These are phyloP conservation scores for Neospora caninum DNA, from an alignment of 169 alveolate genomes.

Conservation along the genomic window DNA sequence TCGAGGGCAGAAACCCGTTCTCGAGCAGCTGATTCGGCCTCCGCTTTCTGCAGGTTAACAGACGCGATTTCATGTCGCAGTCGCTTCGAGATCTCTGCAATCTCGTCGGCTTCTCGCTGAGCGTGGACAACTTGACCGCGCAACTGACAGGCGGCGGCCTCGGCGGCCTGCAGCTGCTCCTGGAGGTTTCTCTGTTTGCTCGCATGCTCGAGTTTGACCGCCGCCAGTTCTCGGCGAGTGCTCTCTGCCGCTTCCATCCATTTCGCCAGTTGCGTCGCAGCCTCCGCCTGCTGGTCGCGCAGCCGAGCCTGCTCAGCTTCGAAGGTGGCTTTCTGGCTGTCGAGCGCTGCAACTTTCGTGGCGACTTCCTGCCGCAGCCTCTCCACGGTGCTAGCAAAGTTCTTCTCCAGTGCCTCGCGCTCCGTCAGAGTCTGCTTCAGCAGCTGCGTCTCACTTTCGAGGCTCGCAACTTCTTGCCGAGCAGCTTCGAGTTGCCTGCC, in stretches of 20 bases:
- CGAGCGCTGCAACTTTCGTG: neutral
- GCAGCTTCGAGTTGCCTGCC: neutral
- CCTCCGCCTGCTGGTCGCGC: neutral
- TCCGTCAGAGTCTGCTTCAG: neutral
- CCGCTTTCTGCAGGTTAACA: neutral
- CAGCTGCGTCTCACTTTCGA: neutral
- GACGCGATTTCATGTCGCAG: neutral
- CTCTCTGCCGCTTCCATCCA: neutral
- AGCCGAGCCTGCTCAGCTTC: neutral
- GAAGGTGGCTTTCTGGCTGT: neutral
- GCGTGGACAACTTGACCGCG: neutral
- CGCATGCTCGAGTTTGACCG: neutral
- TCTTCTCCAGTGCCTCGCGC: neutral
- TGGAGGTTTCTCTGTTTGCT: neutral
- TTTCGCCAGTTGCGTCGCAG: neutral
- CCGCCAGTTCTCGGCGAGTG: neutral
- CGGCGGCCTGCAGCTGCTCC: neutral
- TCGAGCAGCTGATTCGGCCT: neutral
- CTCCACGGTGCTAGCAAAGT: neutral
- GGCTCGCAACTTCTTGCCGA: neutral
- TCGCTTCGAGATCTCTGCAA: neutral
- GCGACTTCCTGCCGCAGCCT: neutral
- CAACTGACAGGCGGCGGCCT: neutral
- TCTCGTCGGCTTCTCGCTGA: neutral
- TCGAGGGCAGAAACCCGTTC: neutral